Percentiles rank a stretch among this genome's conserved stretches.
Conservation (phyloP, 2,329 filamentous ascomycete species). For the Claviceps sorghi region DNA sequence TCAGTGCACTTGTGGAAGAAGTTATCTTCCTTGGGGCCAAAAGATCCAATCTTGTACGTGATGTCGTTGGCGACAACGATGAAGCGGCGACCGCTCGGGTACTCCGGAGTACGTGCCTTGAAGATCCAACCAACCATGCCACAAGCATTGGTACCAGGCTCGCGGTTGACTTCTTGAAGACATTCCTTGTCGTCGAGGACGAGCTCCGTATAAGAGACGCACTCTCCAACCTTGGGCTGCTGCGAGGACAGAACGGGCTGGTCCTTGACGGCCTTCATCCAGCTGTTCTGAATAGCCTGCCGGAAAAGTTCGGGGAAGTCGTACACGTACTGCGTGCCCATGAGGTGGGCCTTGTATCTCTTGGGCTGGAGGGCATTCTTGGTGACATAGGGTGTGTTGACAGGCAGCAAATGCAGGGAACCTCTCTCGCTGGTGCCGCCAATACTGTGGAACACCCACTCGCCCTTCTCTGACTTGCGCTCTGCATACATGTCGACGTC, state of each 20-base stretch:
- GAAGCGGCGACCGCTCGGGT: constrained; percentile 81
- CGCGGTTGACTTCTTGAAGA: constrained; percentile 81
- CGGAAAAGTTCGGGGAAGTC: constrained; percentile 99
- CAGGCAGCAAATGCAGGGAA: constrained; percentile 82
- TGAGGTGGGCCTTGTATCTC: constrained; percentile 97
- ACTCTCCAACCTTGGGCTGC: constrained; percentile 75
- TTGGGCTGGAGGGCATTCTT: constrained; percentile 99
- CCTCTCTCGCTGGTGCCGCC: constrained; percentile 91
- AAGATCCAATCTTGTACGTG: constrained; percentile 96
- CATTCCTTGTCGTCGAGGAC: constrained; percentile 90
- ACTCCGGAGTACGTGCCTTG: constrained; percentile 88
- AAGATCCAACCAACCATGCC: constrained; percentile 99
- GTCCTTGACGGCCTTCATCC: constrained; percentile 61
- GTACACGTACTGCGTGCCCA: constrained; percentile 99
- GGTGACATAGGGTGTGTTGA: constrained; percentile 85
- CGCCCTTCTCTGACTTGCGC: constrained; percentile 93
- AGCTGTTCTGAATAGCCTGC: constrained; percentile 92
- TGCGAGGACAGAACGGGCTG: constrained; percentile 62
- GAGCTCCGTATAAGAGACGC: constrained; percentile 85
- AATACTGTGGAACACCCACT: constrained; percentile 98
- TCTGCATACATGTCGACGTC: constrained; percentile 96
- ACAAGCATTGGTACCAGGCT: constrained; percentile 87
- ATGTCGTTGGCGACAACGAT: constrained; percentile 98
- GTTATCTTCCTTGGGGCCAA: constrained; percentile 88
- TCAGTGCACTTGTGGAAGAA: constrained; percentile 99